Percentiles rank a stretch among this genome's conserved stretches.
Conservation (phyloP, 2,329 filamentous ascomycete species). For the Xylariomycetidae sp. region DNA sequence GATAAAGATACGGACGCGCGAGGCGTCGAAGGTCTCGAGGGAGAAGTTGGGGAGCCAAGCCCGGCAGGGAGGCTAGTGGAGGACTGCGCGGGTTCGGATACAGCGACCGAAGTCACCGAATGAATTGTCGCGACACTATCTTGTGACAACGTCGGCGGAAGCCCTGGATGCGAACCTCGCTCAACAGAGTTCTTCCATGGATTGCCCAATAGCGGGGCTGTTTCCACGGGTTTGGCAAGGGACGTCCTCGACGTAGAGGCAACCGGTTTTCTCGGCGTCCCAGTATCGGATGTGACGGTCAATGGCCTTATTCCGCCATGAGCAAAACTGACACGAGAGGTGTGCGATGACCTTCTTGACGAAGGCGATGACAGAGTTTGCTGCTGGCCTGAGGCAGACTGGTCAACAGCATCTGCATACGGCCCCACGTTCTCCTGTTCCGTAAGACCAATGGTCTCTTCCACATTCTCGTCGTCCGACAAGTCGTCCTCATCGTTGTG, state of each 20-base stretch:
- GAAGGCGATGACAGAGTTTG: slow-evolving; percentile 12
- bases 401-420: slow-evolving; percentile 24
- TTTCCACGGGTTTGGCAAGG: slow-evolving; percentile 28
- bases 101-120: slow-evolving; percentile 20
- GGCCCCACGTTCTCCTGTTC: slow-evolving; percentile 33
- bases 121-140: slow-evolving; percentile 28
- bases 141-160: slow-evolving; percentile 26
- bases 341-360: slow-evolving; percentile 45
- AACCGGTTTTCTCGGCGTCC: slow-evolving; percentile 29
- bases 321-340: slow-evolving; percentile 42
- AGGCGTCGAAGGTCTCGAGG: slow-evolving; percentile 24
- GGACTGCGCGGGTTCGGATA: slow-evolving; percentile 22
- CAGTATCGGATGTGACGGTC: too few species aligned
- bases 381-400: slow-evolving; percentile 10
- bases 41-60: slow-evolving; percentile 16
- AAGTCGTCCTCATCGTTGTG: slow-evolving; percentile 55
- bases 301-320: too few species aligned
- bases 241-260: slow-evolving; percentile 25
- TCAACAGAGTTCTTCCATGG: slow-evolving; percentile 38
- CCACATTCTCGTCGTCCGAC: slow-evolving; percentile 53
- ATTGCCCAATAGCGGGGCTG: slow-evolving; percentile 37
- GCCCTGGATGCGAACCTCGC: slow-evolving; percentile 27
- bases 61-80: slow-evolving; percentile 13
- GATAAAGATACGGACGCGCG: slow-evolving; percentile 26
- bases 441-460: slow-evolving; percentile 60